These are phyloP conservation scores for Cyathus striatus DNA, from an alignment of 768 basidiomycete species.

Conservation along the genomic window DNA sequence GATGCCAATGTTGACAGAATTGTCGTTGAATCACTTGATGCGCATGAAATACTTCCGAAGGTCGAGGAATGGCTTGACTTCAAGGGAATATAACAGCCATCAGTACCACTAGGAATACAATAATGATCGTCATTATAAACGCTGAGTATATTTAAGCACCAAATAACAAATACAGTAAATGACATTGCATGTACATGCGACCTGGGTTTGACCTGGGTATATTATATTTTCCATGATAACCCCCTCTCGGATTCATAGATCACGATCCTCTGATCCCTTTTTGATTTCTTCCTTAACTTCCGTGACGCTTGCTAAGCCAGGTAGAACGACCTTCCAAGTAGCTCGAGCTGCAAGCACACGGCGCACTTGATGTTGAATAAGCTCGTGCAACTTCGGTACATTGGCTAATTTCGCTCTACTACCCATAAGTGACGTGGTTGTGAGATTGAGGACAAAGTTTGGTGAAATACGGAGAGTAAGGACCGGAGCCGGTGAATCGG, in stretches of 20 bases:
- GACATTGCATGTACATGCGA: no score
- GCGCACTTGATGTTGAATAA: conserved; percentile 83
- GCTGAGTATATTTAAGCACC: no score
- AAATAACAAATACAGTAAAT: no score
- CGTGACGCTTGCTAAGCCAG: conserved; percentile 45
- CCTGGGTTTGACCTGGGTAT: no score
- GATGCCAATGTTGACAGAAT: conserved; percentile 31
- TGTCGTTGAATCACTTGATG: conserved; percentile 26
- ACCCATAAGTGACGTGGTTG: conserved; percentile 89
- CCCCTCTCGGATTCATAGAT: conserved; percentile 5
- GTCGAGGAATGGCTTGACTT: conserved; percentile 54
- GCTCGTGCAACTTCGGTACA: conserved; percentile 94
- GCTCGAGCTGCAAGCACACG: conserved; percentile 53
- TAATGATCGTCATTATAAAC: no score
- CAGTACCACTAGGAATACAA: no score
- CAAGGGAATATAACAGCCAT: conserved; percentile 41
- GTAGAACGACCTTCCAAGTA: conserved; percentile 65
- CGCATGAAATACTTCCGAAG: conserved; percentile 29
- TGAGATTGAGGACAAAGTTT: conserved; percentile 81
- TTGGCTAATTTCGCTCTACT: conserved; percentile 97
- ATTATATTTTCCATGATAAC: no score
- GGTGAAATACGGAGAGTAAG: conserved; percentile 75
- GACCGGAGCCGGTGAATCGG: conserved; percentile 48
- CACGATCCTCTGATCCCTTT: conserved; percentile 22
- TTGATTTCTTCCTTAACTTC: conserved; percentile 29